A percentile compares a stretch with the other conserved stretches of the same genome.
Conservation (phyloP, 441 rosid genomes). For the Biscutella laevigata region DNA sequence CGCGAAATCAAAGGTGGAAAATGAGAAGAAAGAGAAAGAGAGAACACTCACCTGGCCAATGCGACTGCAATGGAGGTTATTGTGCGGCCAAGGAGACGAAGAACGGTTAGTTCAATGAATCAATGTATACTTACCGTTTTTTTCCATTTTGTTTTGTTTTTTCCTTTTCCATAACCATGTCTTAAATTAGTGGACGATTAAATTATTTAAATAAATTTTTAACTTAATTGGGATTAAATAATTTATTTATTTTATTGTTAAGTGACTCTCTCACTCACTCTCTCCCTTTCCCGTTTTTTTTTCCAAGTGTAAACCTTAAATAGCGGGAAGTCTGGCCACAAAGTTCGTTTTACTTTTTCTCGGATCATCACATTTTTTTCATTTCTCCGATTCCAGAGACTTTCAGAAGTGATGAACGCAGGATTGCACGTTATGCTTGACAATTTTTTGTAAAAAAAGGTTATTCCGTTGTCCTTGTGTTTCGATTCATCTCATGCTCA, state of each 20-base stretch:
- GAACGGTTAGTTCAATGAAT: conserved; percentile 12
- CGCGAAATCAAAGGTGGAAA: neutral
- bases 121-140: too few species aligned
- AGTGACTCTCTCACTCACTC: too few species aligned
- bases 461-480: neutral
- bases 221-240: too few species aligned
- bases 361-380: conserved; percentile 28
- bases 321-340: conserved; percentile 30
- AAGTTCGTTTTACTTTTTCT: conserved; percentile 25
- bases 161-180: too few species aligned
- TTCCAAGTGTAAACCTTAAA: conserved; percentile 14
- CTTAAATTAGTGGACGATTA: too few species aligned
- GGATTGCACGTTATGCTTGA: neutral
- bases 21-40: neutral
- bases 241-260: too few species aligned
- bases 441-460: conserved; percentile 13
- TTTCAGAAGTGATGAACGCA: neutral
- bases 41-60: conserved; percentile 2
- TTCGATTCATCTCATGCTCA: conserved; percentile 28
- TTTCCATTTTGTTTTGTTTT: too few species aligned
- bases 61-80: neutral
- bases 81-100: conserved; percentile 6
- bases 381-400: neutral
- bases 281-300: neutral
- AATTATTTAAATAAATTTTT: too few species aligned